Evolutionary conservation across 305 asterid genomes (phyloP).

Genomic region (Fraxinus sp.): DNA sequence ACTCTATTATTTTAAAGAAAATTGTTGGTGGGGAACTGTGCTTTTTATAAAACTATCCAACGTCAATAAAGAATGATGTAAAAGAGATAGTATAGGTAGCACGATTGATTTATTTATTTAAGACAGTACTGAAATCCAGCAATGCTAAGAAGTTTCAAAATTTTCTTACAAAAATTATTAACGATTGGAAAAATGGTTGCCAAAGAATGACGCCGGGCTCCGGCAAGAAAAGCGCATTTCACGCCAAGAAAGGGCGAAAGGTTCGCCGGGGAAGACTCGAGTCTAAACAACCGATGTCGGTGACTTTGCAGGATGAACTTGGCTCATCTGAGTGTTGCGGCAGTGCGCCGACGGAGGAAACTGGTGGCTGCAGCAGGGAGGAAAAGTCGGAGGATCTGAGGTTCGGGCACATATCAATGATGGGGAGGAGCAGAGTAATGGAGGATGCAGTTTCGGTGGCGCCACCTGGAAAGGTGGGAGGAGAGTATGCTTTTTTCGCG

Average conservation of each 20-base stretch:
- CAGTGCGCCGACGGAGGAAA: background rate
- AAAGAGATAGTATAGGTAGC: too few relatives aligned
- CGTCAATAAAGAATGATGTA: too few relatives aligned
- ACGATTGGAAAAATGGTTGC: background rate
- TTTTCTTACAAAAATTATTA: background rate
- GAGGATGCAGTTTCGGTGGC: constrained; percentile 48
- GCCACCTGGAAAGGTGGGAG: constrained; percentile 25
- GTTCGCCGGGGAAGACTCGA: constrained; percentile 19
- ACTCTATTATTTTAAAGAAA: too few relatives aligned
- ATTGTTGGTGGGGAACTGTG: too few relatives aligned
- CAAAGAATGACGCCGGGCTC: background rate
- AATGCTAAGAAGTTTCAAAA: background rate
- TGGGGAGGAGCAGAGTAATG: constrained; percentile 63
- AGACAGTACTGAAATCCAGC: background rate
- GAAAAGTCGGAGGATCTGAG: background rate
- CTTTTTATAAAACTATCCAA: too few relatives aligned
- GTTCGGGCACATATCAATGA: constrained; percentile 43
- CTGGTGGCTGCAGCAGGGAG: background rate
- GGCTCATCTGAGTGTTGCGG: background rate
- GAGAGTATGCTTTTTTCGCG: constrained; percentile 43
- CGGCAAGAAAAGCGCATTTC: background rate
- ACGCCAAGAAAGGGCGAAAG: background rate
- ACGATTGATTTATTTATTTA: background rate
- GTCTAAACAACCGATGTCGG: background rate
- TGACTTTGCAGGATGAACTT: background rate